These are phyloP conservation scores for Melampsora americana DNA, from an alignment of 1,284 basidiomycete species.

Conservation along the genomic window DNA sequence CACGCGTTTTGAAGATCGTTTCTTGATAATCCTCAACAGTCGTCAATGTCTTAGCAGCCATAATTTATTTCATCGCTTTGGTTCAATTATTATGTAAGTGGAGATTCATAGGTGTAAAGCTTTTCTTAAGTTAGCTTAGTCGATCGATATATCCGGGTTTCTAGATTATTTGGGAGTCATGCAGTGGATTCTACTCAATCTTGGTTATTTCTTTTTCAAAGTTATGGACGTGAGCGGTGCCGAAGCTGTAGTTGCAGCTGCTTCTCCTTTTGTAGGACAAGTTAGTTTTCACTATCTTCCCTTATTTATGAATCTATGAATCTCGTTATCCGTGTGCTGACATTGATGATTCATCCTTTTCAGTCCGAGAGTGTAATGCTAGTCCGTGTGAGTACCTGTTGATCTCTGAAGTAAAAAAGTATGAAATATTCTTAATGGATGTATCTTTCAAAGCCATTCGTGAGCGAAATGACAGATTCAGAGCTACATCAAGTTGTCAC, in stretches of 20 bases:
- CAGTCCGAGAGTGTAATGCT: slow-evolving; percentile 75
- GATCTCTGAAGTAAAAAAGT: background rate
- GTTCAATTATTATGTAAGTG: slow-evolving; percentile 64
- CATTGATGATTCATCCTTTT: background rate
- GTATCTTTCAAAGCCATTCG: slow-evolving; percentile 63
- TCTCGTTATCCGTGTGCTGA: background rate
- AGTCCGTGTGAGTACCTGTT: slow-evolving; percentile 50
- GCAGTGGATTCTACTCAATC: slow-evolving; percentile 80
- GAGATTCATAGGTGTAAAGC: background rate
- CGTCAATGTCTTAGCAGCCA: slow-evolving; percentile 66
- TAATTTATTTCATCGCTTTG: slow-evolving; percentile 83
- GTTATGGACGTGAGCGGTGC: slow-evolving; percentile 62
- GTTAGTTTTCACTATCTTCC: slow-evolving; percentile 3
- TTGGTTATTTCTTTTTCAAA: slow-evolving; percentile 90
- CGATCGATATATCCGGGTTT: background rate
- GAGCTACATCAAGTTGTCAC: slow-evolving; percentile 86
- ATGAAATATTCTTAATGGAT: background rate
- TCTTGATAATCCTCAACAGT: slow-evolving; percentile 8
- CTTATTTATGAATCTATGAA: background rate
- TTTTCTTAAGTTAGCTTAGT: slow-evolving; percentile 15
- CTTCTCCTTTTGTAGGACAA: slow-evolving; percentile 86
- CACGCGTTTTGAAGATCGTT: background rate
- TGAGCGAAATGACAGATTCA: slow-evolving; percentile 80
- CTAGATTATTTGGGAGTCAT: slow-evolving; percentile 65
- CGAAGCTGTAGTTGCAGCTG: slow-evolving; percentile 83